Evolutionary conservation across 352 stramenopile species (phyloP), one percentile per base, ranked within the genome.

Genomic region (Phytopythium oedochilum): DNA sequence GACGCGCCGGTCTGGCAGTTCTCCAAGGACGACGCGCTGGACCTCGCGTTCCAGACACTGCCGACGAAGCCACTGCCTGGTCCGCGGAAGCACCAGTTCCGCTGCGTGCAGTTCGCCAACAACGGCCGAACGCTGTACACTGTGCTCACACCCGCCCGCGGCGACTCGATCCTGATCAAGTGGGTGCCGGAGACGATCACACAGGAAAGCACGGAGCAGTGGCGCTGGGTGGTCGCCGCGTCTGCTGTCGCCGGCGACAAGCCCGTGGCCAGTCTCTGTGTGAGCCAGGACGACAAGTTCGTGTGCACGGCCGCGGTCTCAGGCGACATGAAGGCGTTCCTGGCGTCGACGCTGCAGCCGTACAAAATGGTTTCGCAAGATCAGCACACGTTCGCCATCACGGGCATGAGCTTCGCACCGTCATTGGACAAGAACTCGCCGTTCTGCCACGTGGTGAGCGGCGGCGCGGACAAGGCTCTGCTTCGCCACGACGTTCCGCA

Each of bases 331-430:
- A 78, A 77, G 26, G 75, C 89, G 32, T 92, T 86, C 52, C 49
- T 71, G 9, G 51, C 79, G 4, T 60, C 58, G 5, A 78, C 61
- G 14, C 51, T 94, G 20, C 59, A 72, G 17, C 59, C 71, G 45
- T 88, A 88, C 64, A 77, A 75, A 39, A 78, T 73, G 49, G 57
- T 61, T 20, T 87, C 73, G 23, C 68, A 59, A 10, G 71, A 81
- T 39, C 66, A 91, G 60, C 84, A 94, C 60, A 74, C 70, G 31
- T 92, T 94, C 44, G 84, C 84, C 23, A 90, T 94, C 61, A 94
- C 84, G 6, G 84, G 84, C 29, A 87, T 94, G 75, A 85, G 75
- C 34, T 92, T 89, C 45, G 67, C 70, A n/a, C 57, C 66, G 7
- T 50, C 63, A 0, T 55, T 47, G 5, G 67, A 77, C 46, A 77